phyloP scores from a whole-genome alignment of 306 rosid species.

The Acmispon strigosus region DNA sequence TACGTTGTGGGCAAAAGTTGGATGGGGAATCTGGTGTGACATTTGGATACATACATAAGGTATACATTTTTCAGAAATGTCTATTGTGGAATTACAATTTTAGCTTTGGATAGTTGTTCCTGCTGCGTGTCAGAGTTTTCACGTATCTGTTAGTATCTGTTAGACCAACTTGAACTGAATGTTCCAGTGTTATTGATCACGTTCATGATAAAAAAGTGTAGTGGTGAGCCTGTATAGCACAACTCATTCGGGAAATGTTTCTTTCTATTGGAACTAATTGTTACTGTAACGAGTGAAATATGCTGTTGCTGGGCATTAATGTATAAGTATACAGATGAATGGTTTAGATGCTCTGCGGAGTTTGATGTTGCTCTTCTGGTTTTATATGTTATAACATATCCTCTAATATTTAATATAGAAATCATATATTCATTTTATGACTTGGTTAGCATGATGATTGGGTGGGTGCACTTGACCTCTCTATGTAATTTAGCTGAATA shows the following conservation, averaged over 20 bases:
- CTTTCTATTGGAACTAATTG: background rate
- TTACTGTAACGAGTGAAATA: background rate
- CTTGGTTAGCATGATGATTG: background rate
- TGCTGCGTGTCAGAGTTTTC: background rate
- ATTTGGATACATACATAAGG: constrained; percentile 83
- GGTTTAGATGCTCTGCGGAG: background rate
- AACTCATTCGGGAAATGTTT: background rate
- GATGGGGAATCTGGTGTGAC: constrained; percentile 67
- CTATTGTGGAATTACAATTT: constrained; percentile 12
- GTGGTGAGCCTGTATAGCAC: constrained; percentile 1
- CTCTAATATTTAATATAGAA: background rate
- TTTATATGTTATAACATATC: background rate
- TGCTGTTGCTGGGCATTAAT: background rate
- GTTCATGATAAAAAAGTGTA: background rate
- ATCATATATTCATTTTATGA: background rate
- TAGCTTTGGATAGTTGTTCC: background rate
- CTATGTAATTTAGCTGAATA: background rate
- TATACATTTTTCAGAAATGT: constrained; percentile 24
- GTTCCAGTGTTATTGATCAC: too few relatives aligned
- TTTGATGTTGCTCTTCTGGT: constrained; percentile 7
- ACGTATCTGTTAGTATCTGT: background rate
- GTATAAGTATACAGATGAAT: background rate
- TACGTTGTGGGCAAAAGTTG: constrained; percentile 64
- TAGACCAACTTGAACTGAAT: background rate
- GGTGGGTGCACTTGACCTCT: background rate